These are phyloP conservation scores for Hypoxylon rickii DNA, from an alignment of 495 filamentous ascomycete genomes.

Conservation along the genomic window DNA sequence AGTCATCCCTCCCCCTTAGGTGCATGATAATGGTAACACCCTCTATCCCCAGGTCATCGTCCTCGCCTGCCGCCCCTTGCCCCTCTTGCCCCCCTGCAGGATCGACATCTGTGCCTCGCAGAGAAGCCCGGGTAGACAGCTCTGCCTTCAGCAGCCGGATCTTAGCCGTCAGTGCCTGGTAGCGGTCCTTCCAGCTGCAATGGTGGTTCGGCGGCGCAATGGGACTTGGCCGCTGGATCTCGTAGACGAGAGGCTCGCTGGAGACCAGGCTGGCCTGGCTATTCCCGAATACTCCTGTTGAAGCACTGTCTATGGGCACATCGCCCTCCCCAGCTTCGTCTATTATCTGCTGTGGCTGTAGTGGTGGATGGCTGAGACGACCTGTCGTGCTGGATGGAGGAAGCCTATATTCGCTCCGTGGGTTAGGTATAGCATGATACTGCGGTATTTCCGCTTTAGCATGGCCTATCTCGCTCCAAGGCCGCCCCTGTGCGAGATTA, in stretches of 20 bases:
- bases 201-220: conserved; percentile 37
- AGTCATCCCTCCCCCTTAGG: conserved; percentile 48
- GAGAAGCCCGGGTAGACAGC: conserved; percentile 21
- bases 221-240: conserved; percentile 23
- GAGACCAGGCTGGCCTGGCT: not conserved
- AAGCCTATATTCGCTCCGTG: not conserved
- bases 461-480: not conserved
- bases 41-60: conserved; percentile 43
- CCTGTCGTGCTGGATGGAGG: not conserved
- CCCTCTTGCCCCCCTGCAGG: conserved; percentile 5
- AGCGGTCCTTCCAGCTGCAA: conserved; percentile 42
- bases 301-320: not conserved
- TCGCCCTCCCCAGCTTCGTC: not conserved
- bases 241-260: conserved; percentile 3
- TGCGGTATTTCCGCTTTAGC: no score
- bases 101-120: conserved; percentile 11
- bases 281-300: not conserved
- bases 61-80: not conserved
- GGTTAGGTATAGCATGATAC: no score
- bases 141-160: conserved; percentile 38
- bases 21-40: conserved; percentile 54
- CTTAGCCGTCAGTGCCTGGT: conserved; percentile 36
- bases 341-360: conserved; percentile 10
- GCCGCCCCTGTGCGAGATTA: not conserved
- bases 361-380: conserved; percentile 6